Conservation (phyloP, 2,329 filamentous ascomycete genomes). For the Ascochyta koolunga region DNA sequence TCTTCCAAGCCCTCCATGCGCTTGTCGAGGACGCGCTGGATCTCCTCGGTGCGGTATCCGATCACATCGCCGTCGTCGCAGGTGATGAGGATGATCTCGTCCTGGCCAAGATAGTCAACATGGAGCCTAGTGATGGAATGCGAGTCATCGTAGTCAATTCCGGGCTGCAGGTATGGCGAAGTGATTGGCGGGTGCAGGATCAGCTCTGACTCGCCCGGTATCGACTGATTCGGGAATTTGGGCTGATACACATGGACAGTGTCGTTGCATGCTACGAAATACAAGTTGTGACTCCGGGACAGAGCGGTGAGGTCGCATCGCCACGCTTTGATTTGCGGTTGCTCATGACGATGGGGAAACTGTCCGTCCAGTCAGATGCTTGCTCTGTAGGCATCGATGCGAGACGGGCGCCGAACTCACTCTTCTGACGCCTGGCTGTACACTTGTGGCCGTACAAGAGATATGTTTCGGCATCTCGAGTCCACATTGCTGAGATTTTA, state of each 20-base stretch:
- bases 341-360: slow-evolving; percentile 18
- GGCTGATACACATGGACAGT: slow-evolving; percentile 53
- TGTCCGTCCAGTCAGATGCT: slow-evolving; percentile 4
- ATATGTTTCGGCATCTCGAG: slow-evolving; percentile 24
- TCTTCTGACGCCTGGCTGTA: slow-evolving; percentile 29
- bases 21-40: slow-evolving; percentile 30
- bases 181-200: slow-evolving; percentile 49
- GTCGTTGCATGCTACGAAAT: slow-evolving; percentile 53
- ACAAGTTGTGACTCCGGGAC: slow-evolving; percentile 55
- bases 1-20: not conserved
- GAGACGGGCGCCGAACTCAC: slow-evolving; percentile 24
- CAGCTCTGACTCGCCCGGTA: slow-evolving; percentile 45
- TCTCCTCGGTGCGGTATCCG: slow-evolving; percentile 45
- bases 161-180: slow-evolving; percentile 26
- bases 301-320: slow-evolving; percentile 55
- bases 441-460: slow-evolving; percentile 31
- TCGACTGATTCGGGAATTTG: slow-evolving; percentile 50
- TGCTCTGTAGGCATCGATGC: not conserved
- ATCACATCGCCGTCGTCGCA: slow-evolving; percentile 64
- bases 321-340: slow-evolving; percentile 42
- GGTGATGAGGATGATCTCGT: slow-evolving; percentile 58
- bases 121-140: slow-evolving; percentile 55
- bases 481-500: slow-evolving; percentile 1
- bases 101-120: slow-evolving; percentile 52
- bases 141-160: slow-evolving; percentile 46